These are phyloP conservation scores for Sorghum bicolor DNA, from an alignment of 176 grass and related monocot species.

Conservation along the genomic window Sorghum_bicolor_NCBIv3 NC_012870.2:1528001-1528500, in stretches of 20 bases:
- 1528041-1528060: conserved; percentile 2
- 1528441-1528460: not conserved
- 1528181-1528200: not conserved
- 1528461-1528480: not conserved
- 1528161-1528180: not conserved
- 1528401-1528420: conserved; percentile 1
- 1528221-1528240: conserved; percentile 12
- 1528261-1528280: conserved; percentile 1
- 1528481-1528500: not conserved
- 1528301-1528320: not conserved
- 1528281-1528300: not conserved
- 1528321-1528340: not conserved
- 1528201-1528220: not conserved
- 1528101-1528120: conserved; percentile 13
- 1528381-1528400: conserved; percentile 28
- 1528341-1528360: not conserved
- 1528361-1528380: not conserved
- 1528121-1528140: not conserved
- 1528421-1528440: conserved; percentile 11
- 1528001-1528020: not conserved
- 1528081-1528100: not conserved
- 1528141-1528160: not conserved
- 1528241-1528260: not conserved
- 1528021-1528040: not conserved
- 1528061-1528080: not conserved